These are phyloP conservation scores for Mycena venus DNA, from an alignment of 768 basidiomycete genomes.

Conservation along the genomic window DNA sequence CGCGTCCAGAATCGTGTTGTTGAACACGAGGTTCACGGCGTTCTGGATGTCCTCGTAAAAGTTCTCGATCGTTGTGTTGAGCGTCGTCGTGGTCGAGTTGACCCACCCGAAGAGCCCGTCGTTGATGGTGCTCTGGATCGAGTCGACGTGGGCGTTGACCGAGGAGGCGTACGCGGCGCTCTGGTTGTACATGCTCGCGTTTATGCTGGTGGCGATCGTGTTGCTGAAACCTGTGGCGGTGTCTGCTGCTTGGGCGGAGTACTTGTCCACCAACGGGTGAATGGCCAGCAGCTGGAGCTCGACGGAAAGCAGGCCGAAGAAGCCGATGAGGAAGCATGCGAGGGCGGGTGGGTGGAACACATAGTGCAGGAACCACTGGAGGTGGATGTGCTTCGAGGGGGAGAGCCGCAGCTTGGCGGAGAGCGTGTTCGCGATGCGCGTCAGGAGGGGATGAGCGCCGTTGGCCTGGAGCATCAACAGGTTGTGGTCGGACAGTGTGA, in stretches of 20 bases:
- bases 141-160: conserved; percentile 79
- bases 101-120: conserved; percentile 96
- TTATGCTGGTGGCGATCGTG: conserved; percentile 82
- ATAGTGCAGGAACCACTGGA: conserved; percentile 93
- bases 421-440: conserved; percentile 70
- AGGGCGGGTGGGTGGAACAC: conserved; percentile 93
- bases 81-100: conserved; percentile 86
- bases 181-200: conserved; percentile 86
- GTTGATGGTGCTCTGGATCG: conserved; percentile 84
- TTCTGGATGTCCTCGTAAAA: conserved; percentile 92
- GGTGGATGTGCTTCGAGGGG: conserved; percentile 72
- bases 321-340: conserved; percentile 92
- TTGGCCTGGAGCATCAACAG: conserved; percentile 81
- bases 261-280: conserved; percentile 78
- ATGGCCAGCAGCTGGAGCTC: conserved; percentile 89
- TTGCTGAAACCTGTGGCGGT: conserved; percentile 77
- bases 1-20: conserved; percentile 83
- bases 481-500: conserved; percentile 81
- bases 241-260: conserved; percentile 70
- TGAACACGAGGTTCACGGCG: conserved; percentile 83
- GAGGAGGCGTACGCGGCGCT: conserved; percentile 82
- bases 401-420: conserved; percentile 65
- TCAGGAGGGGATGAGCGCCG: conserved; percentile 80
- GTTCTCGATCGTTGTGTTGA: conserved; percentile 87
- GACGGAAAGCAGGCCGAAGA: conserved; percentile 89